phyloP scores from a whole-genome alignment of 306 rosid species.

The Trichosanthes cucumerina region DNA sequence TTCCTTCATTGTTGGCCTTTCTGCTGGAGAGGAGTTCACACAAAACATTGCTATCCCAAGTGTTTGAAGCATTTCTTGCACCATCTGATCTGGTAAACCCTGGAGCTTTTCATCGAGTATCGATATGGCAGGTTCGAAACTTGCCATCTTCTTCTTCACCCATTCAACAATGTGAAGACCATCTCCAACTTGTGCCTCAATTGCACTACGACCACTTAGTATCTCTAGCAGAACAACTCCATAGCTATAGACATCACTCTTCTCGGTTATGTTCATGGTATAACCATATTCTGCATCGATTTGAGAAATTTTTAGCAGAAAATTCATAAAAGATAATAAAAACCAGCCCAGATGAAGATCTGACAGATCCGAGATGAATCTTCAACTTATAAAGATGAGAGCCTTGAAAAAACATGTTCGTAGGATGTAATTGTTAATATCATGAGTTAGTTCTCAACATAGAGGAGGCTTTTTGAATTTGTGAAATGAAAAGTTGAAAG shows the following conservation, averaged over 20 bases:
- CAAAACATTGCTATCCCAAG: conserved; percentile 98
- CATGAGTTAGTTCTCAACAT: background rate
- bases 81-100: conserved; percentile 85
- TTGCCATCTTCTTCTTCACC: conserved; percentile 98
- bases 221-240: conserved; percentile 92
- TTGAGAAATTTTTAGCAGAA: conserved; percentile 15
- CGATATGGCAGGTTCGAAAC: conserved; percentile 80
- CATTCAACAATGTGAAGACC: conserved; percentile 95
- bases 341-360: background rate
- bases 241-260: conserved; percentile 94
- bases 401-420: background rate
- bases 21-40: conserved; percentile 74
- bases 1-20: conserved; percentile 96
- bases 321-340: background rate
- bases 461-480: background rate
- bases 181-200: conserved; percentile 61
- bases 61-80: conserved; percentile 98
- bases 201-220: conserved; percentile 80
- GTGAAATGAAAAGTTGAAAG: conserved; percentile 1
- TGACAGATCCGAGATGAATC: background rate
- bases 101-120: conserved; percentile 81
- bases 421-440: background rate
- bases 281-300: conserved; percentile 77
- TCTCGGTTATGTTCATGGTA: conserved; percentile 96
- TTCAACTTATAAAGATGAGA: background rate